Percentiles rank a stretch among this genome's conserved stretches.
phyloP scores from a whole-genome alignment of 208 protist genomes.

The Eutreptiella sp. region DNA sequence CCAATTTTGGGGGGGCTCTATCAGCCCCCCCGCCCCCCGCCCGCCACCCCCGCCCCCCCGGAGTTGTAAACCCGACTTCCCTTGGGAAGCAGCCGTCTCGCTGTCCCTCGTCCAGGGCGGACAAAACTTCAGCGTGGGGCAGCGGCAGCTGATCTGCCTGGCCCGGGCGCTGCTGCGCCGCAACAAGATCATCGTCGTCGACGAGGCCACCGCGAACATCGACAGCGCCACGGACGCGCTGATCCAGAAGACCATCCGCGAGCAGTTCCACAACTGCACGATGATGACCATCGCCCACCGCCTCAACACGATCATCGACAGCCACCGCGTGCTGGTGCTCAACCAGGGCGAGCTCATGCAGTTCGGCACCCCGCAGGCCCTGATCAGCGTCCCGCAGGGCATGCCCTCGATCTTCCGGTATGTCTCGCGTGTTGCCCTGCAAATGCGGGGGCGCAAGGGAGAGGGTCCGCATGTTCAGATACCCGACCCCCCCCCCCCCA shows the following conservation, averaged over 20 bases:
- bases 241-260: slow-evolving; percentile 52
- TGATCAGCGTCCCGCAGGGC: too few relatives aligned
- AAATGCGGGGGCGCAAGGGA: too few relatives aligned
- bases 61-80: too few relatives aligned
- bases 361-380: slow-evolving; percentile 39
- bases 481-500: too few relatives aligned
- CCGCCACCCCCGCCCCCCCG: too few relatives aligned
- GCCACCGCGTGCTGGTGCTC: slow-evolving; percentile 50
- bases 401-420: too few relatives aligned
- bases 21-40: too few relatives aligned
- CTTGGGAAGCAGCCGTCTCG: too few relatives aligned
- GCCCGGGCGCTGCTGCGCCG: slow-evolving; percentile 27
- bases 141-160: slow-evolving; percentile 39
- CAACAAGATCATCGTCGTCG: slow-evolving; percentile 46
- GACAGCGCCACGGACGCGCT: slow-evolving; percentile 49
- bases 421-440: too few relatives aligned
- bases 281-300: slow-evolving; percentile 44
- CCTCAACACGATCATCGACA: slow-evolving; percentile 56
- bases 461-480: too few relatives aligned
- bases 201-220: slow-evolving; percentile 57
- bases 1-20: too few relatives aligned
- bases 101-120: slow-evolving; percentile 31
- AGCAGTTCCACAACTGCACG: slow-evolving; percentile 31
- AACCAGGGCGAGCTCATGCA: slow-evolving; percentile 51
- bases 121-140: slow-evolving; percentile 24